phyloP scores from a whole-genome alignment of 2,329 filamentous ascomycete species.

The Trichoderma asperellum region DNA sequence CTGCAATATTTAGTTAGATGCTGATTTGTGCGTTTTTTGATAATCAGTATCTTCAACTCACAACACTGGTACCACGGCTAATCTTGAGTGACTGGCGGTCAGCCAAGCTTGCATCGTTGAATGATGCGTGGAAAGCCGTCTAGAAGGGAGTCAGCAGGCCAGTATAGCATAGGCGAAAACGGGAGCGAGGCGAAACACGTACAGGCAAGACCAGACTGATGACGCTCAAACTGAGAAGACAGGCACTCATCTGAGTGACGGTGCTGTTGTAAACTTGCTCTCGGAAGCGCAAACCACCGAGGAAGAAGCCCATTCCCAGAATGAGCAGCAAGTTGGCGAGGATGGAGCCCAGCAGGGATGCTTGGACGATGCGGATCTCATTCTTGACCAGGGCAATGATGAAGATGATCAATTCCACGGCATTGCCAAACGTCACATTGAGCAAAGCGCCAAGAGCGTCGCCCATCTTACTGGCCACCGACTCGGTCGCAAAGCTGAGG shows the following conservation, averaged over 20 bases:
- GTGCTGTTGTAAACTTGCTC: conserved; percentile 97
- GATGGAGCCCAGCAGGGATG: conserved; percentile 86
- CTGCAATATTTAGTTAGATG: conserved; percentile 41
- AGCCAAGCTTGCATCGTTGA: conserved; percentile 63
- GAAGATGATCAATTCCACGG: conserved; percentile 80
- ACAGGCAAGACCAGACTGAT: conserved; percentile 85
- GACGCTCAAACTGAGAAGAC: conserved; percentile 85
- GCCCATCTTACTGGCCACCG: conserved; percentile 71
- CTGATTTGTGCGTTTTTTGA: neutral
- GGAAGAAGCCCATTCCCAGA: conserved; percentile 86
- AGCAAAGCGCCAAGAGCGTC: conserved; percentile 73
- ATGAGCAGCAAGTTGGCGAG: conserved; percentile 86
- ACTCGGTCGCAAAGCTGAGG: conserved; percentile 74
- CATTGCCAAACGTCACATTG: conserved; percentile 79
- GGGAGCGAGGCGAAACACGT: conserved; percentile 38
- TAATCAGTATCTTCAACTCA: conserved; percentile 46
- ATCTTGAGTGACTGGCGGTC: conserved; percentile 77
- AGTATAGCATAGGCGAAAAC: conserved; percentile 41
- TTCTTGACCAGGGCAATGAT: conserved; percentile 79
- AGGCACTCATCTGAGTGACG: conserved; percentile 95
- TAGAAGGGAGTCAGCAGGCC: conserved; percentile 44
- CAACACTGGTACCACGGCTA: conserved; percentile 86
- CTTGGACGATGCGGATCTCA: conserved; percentile 89
- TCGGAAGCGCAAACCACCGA: conserved; percentile 82
- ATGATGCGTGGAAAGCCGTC: conserved; percentile 91